These are phyloP conservation scores for Eucalyptus pauciflora DNA, from an alignment of 345 rosid species.

Conservation along the genomic window DNA sequence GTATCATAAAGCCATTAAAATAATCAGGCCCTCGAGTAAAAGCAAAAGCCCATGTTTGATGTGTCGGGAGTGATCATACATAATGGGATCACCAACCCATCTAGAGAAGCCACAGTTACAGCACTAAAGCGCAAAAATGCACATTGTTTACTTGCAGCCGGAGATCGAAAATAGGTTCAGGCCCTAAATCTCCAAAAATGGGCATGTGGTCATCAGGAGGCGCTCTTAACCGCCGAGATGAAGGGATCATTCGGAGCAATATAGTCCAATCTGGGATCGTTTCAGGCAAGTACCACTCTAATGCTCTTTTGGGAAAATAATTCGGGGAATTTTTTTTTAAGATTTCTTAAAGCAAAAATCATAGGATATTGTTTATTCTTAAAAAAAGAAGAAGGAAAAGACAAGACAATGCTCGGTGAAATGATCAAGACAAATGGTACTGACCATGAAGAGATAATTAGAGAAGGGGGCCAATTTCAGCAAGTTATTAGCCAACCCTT, in stretches of 20 bases:
- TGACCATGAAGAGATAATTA: too few species aligned
- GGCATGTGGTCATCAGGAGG: neutral
- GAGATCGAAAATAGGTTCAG: neutral
- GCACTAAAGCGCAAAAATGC: neutral
- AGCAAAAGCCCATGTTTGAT: neutral
- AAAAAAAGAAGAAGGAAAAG: accelerated
- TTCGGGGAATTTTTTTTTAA: too few species aligned
- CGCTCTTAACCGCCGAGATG: too few species aligned
- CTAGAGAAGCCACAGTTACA: neutral
- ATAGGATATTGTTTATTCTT: too few species aligned
- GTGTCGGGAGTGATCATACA: neutral
- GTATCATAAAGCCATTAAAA: neutral
- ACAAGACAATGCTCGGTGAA: too few species aligned
- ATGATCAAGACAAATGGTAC: too few species aligned
- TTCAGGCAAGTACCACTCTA: too few species aligned
- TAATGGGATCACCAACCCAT: neutral
- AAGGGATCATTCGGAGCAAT: too few species aligned
- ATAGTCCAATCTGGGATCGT: neutral
- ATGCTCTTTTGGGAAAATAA: too few species aligned
- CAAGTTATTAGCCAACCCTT: too few species aligned
- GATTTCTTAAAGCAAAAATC: too few species aligned
- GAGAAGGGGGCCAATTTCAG: too few species aligned
- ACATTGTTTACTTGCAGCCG: neutral
- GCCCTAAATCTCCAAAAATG: neutral
- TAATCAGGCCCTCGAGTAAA: neutral